A percentile compares a stretch with the other conserved stretches of the same genome.
These are phyloP conservation scores for Pyrus bretschneideri DNA, from an alignment of 306 rosid species.

Conservation along the genomic window DNA sequence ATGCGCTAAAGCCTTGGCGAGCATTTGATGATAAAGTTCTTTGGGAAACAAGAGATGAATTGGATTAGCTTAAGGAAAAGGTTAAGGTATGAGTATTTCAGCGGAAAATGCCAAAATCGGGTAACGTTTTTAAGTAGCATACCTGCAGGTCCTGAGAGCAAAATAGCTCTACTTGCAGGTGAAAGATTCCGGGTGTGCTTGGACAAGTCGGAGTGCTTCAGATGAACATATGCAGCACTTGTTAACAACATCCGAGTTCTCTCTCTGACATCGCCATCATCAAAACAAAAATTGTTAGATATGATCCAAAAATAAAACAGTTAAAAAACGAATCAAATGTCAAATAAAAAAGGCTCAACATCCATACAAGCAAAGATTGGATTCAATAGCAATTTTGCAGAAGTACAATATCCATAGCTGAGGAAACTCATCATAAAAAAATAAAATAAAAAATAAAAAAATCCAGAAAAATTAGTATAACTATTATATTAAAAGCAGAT, in stretches of 20 bases:
- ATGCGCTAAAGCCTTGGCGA: conserved; percentile 82
- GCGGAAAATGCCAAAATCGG: background rate
- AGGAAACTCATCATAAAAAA: background rate
- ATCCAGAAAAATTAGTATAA: conserved; percentile 10
- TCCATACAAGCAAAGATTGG: background rate
- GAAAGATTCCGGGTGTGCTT: conserved; percentile 86
- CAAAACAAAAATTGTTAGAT: background rate
- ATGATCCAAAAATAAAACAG: background rate
- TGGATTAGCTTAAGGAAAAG: background rate
- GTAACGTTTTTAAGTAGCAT: conserved; percentile 7
- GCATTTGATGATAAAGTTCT: conserved; percentile 87
- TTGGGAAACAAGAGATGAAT: conserved; percentile 18
- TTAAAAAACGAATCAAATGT: background rate
- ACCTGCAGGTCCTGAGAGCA: conserved; percentile 93
- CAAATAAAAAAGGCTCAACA: background rate
- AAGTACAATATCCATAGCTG: background rate
- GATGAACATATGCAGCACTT: conserved; percentile 72
- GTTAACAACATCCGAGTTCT: conserved; percentile 60
- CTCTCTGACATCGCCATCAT: conserved; percentile 43
- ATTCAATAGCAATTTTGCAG: background rate
- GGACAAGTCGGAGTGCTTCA: conserved; percentile 56
- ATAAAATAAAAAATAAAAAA: background rate
- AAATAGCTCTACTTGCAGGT: conserved; percentile 77
- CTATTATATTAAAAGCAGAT: background rate
- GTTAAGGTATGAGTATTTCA: background rate